A percentile compares a stretch with the other conserved stretches of the same genome.
These are phyloP conservation scores for Zelonia costaricensis DNA, from an alignment of 208 protist species.

Conservation along the genomic window DNA sequence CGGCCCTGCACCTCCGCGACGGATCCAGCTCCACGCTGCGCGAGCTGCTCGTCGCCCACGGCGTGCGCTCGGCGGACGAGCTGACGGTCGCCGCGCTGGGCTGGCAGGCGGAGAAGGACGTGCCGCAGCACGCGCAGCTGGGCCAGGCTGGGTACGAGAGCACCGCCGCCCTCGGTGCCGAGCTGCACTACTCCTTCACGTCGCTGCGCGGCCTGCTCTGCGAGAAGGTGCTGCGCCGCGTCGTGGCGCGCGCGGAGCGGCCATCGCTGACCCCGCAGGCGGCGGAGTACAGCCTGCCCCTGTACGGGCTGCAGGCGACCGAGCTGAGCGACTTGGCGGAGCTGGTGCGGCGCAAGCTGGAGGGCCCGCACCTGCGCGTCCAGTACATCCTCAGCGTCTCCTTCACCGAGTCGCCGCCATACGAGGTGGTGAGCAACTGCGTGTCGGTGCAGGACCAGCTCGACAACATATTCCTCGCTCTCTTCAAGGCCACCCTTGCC, in stretches of 20 bases:
- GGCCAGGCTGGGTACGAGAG: conserved; percentile 38
- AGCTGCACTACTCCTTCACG: conserved; percentile 84
- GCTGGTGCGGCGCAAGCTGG: conserved; percentile 41
- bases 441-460: conserved; percentile 95
- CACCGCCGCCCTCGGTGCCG: conserved; percentile 49
- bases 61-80: conserved; percentile 52
- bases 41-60: conserved; percentile 69
- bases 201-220: conserved; percentile 58
- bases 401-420: conserved; percentile 66
- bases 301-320: conserved; percentile 68
- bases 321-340: conserved; percentile 73
- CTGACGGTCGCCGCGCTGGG: conserved; percentile 87
- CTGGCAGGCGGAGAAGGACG: conserved; percentile 61
- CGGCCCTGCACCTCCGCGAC: conserved; percentile 47
- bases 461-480: conserved; percentile 96
- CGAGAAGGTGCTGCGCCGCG: conserved; percentile 51
- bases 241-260: conserved; percentile 57
- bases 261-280: conserved; percentile 50
- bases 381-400: conserved; percentile 96
- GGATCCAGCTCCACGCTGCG: conserved; percentile 69
- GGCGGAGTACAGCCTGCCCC: conserved; percentile 81
- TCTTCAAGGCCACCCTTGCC: conserved; percentile 96
- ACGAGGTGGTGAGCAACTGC: conserved; percentile 39
- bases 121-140: conserved; percentile 12
- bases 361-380: conserved; percentile 81